Evolutionary conservation across 2,329 filamentous ascomycete species (phyloP), one percentile per base, ranked within the genome.

Genomic region (Cladorrhinum sp.): DNA sequence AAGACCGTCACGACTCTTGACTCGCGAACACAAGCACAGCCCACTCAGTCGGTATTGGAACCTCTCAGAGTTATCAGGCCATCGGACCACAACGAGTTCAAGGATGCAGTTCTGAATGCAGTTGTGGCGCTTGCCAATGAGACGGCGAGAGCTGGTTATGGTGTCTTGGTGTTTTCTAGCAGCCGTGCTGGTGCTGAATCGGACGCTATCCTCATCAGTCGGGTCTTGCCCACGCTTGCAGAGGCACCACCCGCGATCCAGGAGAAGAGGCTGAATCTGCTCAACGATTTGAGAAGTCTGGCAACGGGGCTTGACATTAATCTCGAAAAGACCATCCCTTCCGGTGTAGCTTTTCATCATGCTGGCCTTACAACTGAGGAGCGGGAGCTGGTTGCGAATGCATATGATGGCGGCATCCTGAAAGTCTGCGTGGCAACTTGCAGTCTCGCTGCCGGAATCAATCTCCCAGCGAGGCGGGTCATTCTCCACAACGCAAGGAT

Each of bases 401-500:
- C 88, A 12, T 92, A 91, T 65, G 89, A 92, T 69, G 73, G 76
- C 42, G 88, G 89, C 0, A 77, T 82, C 4, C 71, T 92, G 18
- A 87, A 88, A 66, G 84, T 91, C 0, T 86, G 91, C 57, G 85
- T 91, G 16, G 90, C 90, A 39, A 93, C 90, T 1, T 92, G 89
- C 68, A 91, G 88, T 70, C 80, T 93, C 60, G 90, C 90, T n/a
- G 90, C 89, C 14, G 90, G 90, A n/a, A 91, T 93, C 61, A 92
- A 93, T 72, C 76, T 93, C 69, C 83, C 83, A 14, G 90, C 90
- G 7, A 80, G 90, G 57, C 79, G 90, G 65, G 90, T 93, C 0
- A 91, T 93, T 61, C 79, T 91, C 24, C 89, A 91, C 70, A 88
- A 86, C 63, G 89, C 87, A 28, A 82, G 87, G 46, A 92, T 92